A percentile compares a stretch with the other conserved stretches of the same genome.
phyloP scores from a whole-genome alignment of 108 stramenopile genomes.

The Conticribra weissflogii region DNA sequence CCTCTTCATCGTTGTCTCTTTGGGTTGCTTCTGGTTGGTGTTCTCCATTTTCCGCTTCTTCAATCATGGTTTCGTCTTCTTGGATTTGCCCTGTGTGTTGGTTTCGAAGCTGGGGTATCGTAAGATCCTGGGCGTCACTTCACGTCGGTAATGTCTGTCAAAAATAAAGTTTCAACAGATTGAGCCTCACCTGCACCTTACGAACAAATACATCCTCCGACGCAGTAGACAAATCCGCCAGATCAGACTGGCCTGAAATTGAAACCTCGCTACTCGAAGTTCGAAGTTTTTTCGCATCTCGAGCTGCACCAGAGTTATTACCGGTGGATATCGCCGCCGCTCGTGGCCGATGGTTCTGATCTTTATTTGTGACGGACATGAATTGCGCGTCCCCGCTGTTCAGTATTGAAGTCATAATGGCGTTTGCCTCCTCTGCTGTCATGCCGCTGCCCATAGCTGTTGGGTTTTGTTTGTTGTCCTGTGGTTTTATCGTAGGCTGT shows the following conservation, averaged over 20 bases:
- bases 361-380: background rate
- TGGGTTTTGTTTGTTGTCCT: too few relatives aligned
- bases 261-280: slow-evolving; percentile 7
- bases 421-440: background rate
- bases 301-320: background rate
- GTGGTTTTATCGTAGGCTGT: too few relatives aligned
- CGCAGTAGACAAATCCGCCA: background rate
- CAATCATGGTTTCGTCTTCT: background rate
- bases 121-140: background rate
- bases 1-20: slow-evolving; percentile 18
- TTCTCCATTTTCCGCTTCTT: background rate
- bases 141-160: background rate
- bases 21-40: background rate
- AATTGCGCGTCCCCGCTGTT: background rate
- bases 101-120: background rate
- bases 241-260: slow-evolving; percentile 18
- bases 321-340: too few relatives aligned
- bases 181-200: background rate
- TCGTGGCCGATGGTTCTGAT: background rate
- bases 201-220: background rate
- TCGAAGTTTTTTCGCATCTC: background rate
- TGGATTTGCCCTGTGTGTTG: background rate
- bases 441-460: background rate
- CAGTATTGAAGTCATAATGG: background rate
- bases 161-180: background rate